A percentile compares a stretch with the other conserved stretches of the same genome.
Conservation (phyloP, 441 rosid species). For the Capsella rubella region DNA sequence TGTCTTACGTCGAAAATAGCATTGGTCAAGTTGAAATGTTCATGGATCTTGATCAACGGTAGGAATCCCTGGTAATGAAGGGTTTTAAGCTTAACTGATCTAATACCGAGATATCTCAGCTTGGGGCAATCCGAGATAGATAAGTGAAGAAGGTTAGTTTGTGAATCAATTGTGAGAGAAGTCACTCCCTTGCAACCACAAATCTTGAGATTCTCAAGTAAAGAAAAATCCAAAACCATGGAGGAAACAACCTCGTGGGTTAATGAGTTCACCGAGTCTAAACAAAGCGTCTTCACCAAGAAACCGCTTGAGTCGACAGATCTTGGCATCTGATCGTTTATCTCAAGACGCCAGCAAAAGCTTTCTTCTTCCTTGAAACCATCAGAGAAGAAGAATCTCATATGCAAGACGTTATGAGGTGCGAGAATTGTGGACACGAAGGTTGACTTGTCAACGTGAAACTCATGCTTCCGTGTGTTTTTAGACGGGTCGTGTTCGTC, state of each 20-base stretch:
- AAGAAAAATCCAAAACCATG: conserved; percentile 49
- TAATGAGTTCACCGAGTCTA: conserved; percentile 51
- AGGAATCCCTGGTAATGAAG: conserved; percentile 51
- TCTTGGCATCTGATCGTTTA: conserved; percentile 38
- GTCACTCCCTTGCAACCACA: conserved; percentile 49
- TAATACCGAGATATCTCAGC: conserved; percentile 51
- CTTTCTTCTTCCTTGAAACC: conserved; percentile 39
- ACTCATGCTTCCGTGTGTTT: conserved; percentile 51
- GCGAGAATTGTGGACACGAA: conserved; percentile 52
- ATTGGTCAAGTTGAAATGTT: conserved; percentile 59
- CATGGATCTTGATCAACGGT: conserved; percentile 57
- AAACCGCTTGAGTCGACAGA: conserved; percentile 32
- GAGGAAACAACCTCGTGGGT: conserved; percentile 57
- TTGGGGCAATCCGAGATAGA: conserved; percentile 54
- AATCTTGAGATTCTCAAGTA: conserved; percentile 62
- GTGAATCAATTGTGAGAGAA: conserved; percentile 55
- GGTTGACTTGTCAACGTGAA: conserved; percentile 49
- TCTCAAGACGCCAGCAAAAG: conserved; percentile 51
- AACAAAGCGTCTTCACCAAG: conserved; percentile 56
- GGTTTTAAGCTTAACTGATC: conserved; percentile 52
- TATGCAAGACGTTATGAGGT: conserved; percentile 49
- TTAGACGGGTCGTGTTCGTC: conserved; percentile 52
- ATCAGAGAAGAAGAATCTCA: conserved; percentile 44
- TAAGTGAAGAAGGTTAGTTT: conserved; percentile 51
- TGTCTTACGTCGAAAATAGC: conserved; percentile 57